Percentiles rank a stretch among this genome's conserved stretches.
Evolutionary conservation across 345 rosid species (phyloP).

Genomic region (Bruguiera gymnorhiza): DNA sequence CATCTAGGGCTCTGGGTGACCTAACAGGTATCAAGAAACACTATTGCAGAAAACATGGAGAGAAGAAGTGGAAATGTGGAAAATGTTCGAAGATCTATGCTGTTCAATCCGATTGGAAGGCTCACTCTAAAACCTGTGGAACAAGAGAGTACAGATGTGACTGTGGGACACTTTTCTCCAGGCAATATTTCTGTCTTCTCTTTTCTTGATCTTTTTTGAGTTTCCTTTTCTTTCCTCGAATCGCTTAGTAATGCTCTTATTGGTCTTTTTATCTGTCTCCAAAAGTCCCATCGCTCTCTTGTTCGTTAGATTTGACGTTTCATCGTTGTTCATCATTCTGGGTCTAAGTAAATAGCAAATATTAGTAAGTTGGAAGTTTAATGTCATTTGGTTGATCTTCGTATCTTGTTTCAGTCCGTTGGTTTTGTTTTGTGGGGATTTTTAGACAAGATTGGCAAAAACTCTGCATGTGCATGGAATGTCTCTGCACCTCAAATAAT

Average conservation of each 20-base stretch:
- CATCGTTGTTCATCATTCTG: constrained; percentile 13
- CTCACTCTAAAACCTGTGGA: constrained; percentile 94
- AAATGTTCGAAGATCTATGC: constrained; percentile 91
- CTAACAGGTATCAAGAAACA: constrained; percentile 97
- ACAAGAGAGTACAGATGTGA: constrained; percentile 93
- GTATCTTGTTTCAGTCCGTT: constrained; percentile 10
- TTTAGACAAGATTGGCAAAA: constrained; percentile 19
- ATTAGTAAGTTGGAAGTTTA: constrained; percentile 22
- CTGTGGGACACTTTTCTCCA: constrained; percentile 91
- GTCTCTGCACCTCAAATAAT: constrained; percentile 34
- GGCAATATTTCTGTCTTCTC: constrained; percentile 35
- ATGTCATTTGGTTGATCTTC: constrained; percentile 17
- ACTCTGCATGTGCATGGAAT: constrained; percentile 33
- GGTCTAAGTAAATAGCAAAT: constrained; percentile 8
- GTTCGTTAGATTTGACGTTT: constrained; percentile 13
- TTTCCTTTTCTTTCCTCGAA: constrained; percentile 1
- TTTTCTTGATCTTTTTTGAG: neutral
- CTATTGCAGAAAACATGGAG: constrained; percentile 88
- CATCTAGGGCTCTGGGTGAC: constrained; percentile 90
- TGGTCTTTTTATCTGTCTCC: constrained; percentile 15
- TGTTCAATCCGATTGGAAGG: constrained; percentile 96
- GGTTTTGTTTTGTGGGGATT: constrained; percentile 14
- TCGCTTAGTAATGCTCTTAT: neutral
- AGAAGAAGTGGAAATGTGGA: constrained; percentile 95
- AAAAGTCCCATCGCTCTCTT: constrained; percentile 15